phyloP scores from a whole-genome alignment of 768 basidiomycete genomes.

The Calocybe gangraenosa region DNA sequence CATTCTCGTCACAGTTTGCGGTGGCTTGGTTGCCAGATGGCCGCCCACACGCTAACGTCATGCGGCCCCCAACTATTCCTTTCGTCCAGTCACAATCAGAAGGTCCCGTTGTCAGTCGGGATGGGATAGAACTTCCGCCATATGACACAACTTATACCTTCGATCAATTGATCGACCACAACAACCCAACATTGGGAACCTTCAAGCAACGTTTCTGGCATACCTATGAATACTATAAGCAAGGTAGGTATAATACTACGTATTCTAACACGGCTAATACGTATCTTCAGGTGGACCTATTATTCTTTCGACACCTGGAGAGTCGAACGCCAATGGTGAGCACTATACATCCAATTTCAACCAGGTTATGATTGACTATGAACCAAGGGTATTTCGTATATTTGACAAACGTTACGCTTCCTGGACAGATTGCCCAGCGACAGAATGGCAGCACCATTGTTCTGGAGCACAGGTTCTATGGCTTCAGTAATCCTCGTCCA shows the following conservation, averaged over 20 bases:
- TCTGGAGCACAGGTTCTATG: conserved; percentile 73
- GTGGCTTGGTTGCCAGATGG: conserved; percentile 32
- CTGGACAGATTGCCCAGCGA: conserved; percentile 60
- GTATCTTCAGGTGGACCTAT: conserved; percentile 49
- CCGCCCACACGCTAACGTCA: conserved; percentile 37
- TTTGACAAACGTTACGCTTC: conserved; percentile 60
- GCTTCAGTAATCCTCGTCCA: conserved; percentile 65
- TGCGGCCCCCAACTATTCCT: conserved; percentile 35
- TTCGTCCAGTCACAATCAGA: conserved; percentile 23
- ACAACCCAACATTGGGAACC: conserved; percentile 58
- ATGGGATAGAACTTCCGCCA: conserved; percentile 41
- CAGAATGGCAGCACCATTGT: conserved; percentile 60
- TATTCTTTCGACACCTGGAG: conserved; percentile 64
- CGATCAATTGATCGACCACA: conserved; percentile 54
- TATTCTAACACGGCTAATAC: background rate
- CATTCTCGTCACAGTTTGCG: conserved; percentile 17
- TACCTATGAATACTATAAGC: conserved; percentile 62
- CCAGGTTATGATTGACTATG: background rate
- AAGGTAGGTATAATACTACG: conserved; percentile 26
- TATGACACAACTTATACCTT: conserved; percentile 49
- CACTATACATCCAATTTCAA: too few relatives aligned
- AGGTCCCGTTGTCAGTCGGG: conserved; percentile 35
- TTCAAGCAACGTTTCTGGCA: conserved; percentile 76
- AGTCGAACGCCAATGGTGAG: conserved; percentile 49
- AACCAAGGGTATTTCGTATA: conserved; percentile 48